These are phyloP conservation scores for Uronychia setigera DNA, from an alignment of 73 alveolate genomes.

Conservation along the genomic window DNA sequence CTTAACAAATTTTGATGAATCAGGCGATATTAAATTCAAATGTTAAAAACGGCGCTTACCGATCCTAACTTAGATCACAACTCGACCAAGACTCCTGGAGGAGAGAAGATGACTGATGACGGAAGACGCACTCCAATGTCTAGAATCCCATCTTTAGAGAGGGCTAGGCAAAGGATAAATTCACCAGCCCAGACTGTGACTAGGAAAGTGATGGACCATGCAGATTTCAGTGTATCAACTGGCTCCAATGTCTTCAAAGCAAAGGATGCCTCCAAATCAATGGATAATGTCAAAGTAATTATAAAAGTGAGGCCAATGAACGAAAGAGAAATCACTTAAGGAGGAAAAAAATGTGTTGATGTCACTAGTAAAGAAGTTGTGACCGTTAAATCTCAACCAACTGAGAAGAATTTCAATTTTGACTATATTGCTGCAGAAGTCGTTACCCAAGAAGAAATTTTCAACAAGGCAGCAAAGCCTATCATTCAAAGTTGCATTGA, in stretches of 20 bases:
- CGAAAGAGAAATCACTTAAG: slow-evolving; percentile 19
- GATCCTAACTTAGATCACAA: too few relatives aligned
- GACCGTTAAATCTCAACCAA: slow-evolving; percentile 44
- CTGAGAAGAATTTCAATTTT: slow-evolving; percentile 50
- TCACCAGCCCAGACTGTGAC: neutral
- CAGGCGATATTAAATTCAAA: too few relatives aligned
- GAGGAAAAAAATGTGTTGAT: slow-evolving; percentile 12
- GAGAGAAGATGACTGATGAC: too few relatives aligned
- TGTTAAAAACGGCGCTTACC: too few relatives aligned
- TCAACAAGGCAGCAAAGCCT: slow-evolving; percentile 80
- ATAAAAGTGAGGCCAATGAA: slow-evolving; percentile 42
- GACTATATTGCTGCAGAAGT: slow-evolving; percentile 88
- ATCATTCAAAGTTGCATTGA: slow-evolving; percentile 80
- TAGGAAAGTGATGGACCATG: neutral
- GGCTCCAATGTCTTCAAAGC: neutral
- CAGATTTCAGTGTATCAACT: neutral
- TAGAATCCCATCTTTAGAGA: too few relatives aligned
- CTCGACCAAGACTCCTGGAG: too few relatives aligned
- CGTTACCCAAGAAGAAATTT: slow-evolving; percentile 74
- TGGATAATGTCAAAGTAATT: slow-evolving; percentile 45
- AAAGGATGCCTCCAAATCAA: neutral
- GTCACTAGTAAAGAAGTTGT: slow-evolving; percentile 8
- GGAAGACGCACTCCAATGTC: too few relatives aligned
- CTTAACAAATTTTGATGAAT: too few relatives aligned
- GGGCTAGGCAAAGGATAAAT: too few relatives aligned